phyloP scores from a whole-genome alignment of 805 yeast species.

The Candida saitoana region DNA sequence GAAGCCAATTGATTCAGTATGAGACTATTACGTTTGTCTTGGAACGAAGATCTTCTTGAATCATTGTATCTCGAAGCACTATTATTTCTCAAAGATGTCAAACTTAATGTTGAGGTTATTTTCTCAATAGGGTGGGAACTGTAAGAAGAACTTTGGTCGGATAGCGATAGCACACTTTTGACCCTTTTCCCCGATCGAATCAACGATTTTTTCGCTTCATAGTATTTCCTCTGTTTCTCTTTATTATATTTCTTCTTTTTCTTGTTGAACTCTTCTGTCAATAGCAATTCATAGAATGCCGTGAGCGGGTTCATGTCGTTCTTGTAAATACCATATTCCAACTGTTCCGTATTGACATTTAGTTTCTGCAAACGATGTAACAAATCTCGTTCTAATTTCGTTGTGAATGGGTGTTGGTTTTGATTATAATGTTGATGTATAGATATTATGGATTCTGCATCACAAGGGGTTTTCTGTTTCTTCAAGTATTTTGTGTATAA shows the following conservation, averaged over 20 bases:
- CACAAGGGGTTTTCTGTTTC: constrained; percentile 16
- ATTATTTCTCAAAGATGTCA: constrained; percentile 20
- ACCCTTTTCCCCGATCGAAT: constrained; percentile 30
- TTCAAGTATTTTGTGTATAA: constrained; percentile 24
- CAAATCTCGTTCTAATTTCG: constrained; percentile 59
- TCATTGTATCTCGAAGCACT: constrained; percentile 1
- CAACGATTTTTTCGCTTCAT: constrained; percentile 29
- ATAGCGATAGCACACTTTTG: constrained; percentile 31
- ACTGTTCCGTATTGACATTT: constrained; percentile 59
- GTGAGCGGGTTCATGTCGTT: constrained; percentile 67
- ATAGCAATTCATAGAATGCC: constrained; percentile 68
- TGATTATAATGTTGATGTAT: constrained; percentile 35
- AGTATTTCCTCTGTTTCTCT: constrained; percentile 29
- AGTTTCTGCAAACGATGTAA: constrained; percentile 55
- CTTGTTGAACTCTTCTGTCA: constrained; percentile 47
- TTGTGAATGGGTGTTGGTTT: constrained; percentile 42
- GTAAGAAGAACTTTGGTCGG: constrained; percentile 21
- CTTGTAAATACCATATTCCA: constrained; percentile 54
- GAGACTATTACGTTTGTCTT: constrained; percentile 2
- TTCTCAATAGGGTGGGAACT: constrained; percentile 35
- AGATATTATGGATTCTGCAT: constrained; percentile 35
- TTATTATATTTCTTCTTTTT: constrained; percentile 28
- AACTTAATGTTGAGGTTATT: constrained; percentile 34
- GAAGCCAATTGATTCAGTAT: constrained; percentile 1
- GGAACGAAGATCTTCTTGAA: constrained; percentile 5